Conservation (phyloP, 331 rosid species). For the Quercus tomentella region DNA sequence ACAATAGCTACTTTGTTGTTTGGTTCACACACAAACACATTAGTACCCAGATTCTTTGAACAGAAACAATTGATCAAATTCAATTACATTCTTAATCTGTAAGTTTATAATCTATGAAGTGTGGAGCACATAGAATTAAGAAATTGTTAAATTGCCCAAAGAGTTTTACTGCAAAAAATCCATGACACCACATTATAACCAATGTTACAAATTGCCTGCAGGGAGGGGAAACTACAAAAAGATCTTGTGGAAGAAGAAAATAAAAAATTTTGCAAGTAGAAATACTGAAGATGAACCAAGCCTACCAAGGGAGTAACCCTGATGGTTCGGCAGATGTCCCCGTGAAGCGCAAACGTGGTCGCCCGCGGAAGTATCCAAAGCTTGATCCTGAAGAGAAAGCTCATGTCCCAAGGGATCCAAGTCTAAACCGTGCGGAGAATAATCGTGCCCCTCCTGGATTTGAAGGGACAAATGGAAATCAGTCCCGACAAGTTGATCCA, state of each 20-base stretch:
- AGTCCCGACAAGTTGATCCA: slow-evolving; percentile 43
- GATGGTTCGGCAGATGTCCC: slow-evolving; percentile 60
- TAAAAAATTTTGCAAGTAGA: slow-evolving; percentile 7
- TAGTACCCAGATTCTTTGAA: not conserved
- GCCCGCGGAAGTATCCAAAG: slow-evolving; percentile 85
- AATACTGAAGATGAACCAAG: slow-evolving; percentile 48
- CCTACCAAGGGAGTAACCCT: slow-evolving; percentile 41
- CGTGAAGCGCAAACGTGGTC: slow-evolving; percentile 91
- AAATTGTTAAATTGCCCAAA: not conserved
- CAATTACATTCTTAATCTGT: not conserved
- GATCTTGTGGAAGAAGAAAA: not conserved
- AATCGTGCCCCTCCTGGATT: slow-evolving; percentile 49
- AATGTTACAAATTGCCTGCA: not conserved
- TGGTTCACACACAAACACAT: not conserved
- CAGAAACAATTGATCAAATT: not conserved
- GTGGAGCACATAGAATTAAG: not conserved
- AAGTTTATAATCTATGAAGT: not conserved
- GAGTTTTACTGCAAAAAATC: not conserved
- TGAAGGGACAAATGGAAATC: slow-evolving; percentile 45
- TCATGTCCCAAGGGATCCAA: slow-evolving; percentile 28
- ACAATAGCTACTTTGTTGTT: not conserved
- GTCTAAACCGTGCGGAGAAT: slow-evolving; percentile 31
- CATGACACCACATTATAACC: not conserved
- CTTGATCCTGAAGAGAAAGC: slow-evolving; percentile 37
- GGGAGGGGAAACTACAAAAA: slow-evolving; percentile 4